A percentile compares a stretch with the other conserved stretches of the same genome.
Evolutionary conservation across 139 green algal genomes (phyloP).

Genomic region (Cymbomonas tetramitiformis): DNA sequence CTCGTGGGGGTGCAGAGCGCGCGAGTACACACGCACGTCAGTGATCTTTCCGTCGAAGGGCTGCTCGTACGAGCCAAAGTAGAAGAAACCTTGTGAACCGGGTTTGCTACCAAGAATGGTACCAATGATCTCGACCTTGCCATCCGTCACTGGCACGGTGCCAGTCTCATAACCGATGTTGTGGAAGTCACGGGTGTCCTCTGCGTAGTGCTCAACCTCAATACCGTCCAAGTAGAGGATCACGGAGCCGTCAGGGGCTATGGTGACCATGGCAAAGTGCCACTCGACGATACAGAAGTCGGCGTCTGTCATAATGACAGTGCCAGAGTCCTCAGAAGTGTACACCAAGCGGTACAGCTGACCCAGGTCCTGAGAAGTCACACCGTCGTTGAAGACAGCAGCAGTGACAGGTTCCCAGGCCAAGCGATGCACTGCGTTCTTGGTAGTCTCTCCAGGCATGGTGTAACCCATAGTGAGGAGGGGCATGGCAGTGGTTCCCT

Average conservation of each 20-base stretch:
- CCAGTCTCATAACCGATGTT: constrained; percentile 2
- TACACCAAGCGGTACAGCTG: not conserved
- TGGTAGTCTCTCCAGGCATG: not conserved
- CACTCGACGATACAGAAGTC: constrained; percentile 4
- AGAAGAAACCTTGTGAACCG: constrained; percentile 11
- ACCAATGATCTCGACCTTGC: constrained; percentile 7
- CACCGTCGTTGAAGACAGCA: constrained; percentile 12
- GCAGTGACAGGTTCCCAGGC: constrained; percentile 3
- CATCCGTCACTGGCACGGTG: not conserved
- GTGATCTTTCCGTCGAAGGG: constrained; percentile 11
- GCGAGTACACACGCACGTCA: constrained; percentile 13
- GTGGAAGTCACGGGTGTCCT: too few relatives aligned
- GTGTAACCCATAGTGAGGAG: constrained; percentile 11
- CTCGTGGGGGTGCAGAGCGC: not conserved
- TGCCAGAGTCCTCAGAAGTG: not conserved
- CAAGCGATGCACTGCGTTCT: constrained; percentile 16
- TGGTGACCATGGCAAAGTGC: constrained; percentile 16
- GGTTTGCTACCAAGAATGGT: not conserved
- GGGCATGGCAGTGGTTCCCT: constrained; percentile 8
- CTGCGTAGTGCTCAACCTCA: not conserved
- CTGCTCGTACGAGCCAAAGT: constrained; percentile 2
- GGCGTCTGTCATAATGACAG: not conserved
- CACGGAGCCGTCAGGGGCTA: constrained; percentile 1
- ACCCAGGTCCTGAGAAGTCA: not conserved
- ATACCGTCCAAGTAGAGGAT: constrained; percentile 20